Evolutionary conservation across 768 basidiomycete species (phyloP).

Genomic region (Dioszegia hungarica): DNA sequence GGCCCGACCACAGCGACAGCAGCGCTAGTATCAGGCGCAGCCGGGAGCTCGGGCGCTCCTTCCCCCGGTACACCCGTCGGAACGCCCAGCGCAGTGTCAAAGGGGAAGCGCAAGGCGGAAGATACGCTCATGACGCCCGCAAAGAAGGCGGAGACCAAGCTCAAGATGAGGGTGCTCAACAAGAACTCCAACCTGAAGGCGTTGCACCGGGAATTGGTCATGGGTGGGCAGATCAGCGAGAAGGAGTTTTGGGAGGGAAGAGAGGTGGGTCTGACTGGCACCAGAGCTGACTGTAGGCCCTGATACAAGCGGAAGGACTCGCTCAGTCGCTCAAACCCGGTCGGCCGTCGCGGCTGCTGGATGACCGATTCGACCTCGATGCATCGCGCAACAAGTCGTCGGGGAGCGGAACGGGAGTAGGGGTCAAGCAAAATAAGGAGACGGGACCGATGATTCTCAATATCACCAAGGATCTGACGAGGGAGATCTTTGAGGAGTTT

Average conservation of each 20-base stretch:
- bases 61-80: conserved; percentile 3
- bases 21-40: too few species aligned
- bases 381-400: conserved; percentile 73
- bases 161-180: conserved; percentile 57
- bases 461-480: conserved; percentile 60
- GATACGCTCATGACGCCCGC: conserved; percentile 13
- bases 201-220: conserved; percentile 83
- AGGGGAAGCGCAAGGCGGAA: conserved; percentile 33
- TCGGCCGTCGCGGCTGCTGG: conserved; percentile 45
- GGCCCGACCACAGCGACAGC: neutral
- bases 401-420: conserved; percentile 48
- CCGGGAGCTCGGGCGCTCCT: too few species aligned
- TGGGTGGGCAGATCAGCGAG: conserved; percentile 64
- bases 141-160: neutral
- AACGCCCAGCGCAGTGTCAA: neutral
- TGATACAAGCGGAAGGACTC: conserved; percentile 43
- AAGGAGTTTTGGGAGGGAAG: conserved; percentile 96
- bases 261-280: conserved; percentile 58
- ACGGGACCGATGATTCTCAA: conserved; percentile 53
- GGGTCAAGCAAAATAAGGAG: conserved; percentile 73
- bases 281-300: conserved; percentile 13
- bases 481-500: conserved; percentile 97
- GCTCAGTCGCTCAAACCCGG: conserved; percentile 46
- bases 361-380: conserved; percentile 57
- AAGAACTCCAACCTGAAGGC: conserved; percentile 70